phyloP scores from a whole-genome alignment of 768 basidiomycete genomes.

The Lactifluus echinatus region DNA sequence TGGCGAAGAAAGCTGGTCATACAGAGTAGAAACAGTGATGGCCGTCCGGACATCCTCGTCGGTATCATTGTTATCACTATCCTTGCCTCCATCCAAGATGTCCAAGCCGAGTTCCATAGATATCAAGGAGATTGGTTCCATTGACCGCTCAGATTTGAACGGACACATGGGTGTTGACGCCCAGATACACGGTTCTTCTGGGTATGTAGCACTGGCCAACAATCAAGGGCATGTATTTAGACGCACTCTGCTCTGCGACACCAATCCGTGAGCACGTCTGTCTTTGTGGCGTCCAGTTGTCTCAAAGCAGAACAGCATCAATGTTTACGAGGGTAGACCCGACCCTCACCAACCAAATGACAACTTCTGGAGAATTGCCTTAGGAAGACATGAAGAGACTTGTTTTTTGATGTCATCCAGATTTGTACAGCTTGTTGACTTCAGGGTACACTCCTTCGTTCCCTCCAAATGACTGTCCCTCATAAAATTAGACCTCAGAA shows the following conservation, averaged over 20 bases:
- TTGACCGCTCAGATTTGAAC: slow-evolving; percentile 33
- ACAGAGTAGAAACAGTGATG: slow-evolving; percentile 24
- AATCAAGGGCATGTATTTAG: slow-evolving; percentile 11
- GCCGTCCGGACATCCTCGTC: slow-evolving; percentile 42
- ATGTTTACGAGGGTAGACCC: slow-evolving; percentile 7
- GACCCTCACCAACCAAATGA: slow-evolving; percentile 20
- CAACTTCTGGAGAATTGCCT: slow-evolving; percentile 46
- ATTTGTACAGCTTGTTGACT: slow-evolving; percentile 40
- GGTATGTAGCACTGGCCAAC: slow-evolving; percentile 1
- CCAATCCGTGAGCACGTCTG: neutral
- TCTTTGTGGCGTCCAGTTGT: neutral
- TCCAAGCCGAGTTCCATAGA: neutral
- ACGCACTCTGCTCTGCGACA: neutral
- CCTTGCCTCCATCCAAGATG: neutral
- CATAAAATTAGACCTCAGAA: neutral
- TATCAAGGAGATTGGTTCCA: slow-evolving; percentile 4
- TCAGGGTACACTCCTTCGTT: slow-evolving; percentile 37
- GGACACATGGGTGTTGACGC: slow-evolving; percentile 41
- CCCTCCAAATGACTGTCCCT: neutral
- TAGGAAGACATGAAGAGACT: slow-evolving; percentile 28
- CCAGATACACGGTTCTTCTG: slow-evolving; percentile 25
- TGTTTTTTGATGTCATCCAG: slow-evolving; percentile 43
- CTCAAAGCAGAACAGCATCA: slow-evolving; percentile 1
- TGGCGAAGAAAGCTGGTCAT: slow-evolving; percentile 11
- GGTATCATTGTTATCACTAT: slow-evolving; percentile 20